Base-by-base conservation (phyloP, 78 protist genomes). In the Dictyostelium capitatum region DNA sequence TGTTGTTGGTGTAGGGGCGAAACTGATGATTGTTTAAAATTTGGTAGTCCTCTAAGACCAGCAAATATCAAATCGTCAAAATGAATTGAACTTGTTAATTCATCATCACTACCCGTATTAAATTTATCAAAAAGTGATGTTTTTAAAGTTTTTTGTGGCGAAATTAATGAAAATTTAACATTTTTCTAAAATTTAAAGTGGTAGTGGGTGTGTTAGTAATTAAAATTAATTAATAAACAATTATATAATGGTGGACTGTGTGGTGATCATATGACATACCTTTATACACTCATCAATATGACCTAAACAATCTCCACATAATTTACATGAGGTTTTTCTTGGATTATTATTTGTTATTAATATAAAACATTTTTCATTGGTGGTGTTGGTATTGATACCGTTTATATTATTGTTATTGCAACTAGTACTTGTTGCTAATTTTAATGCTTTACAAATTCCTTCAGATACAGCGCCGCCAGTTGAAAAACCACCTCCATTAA, bases 331-430 rank as follows among this genome's bases (percentile, higher is more conserved):
- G 4, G 83, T 54, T 47, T 41, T 7, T 62, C 82, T 84, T 84
- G 82, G 83, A n/a, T 8, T 37, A 57, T 81, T 84, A 47, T 84
- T 84, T 43, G 92, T 57, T 6, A 84, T 84, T 30, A 84, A 23
- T 7, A 84, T 74, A 62, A 84, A 84, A 62, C 92, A 56, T 59
- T 74, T 75, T 37, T 84, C 92, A 59, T 84, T 67, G n/a, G 81
- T 74, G 17, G 14, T 70, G 15, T 82, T 65, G 43, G 43, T 37
- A 37, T 37, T 37, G 43, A 37, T 37, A 37, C 43, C 25, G 2
- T 78, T 9, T 14, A 11, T 4, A 41, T 54, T 4, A 53, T 78
- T n/a, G 23, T 19, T 19, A 37, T 37, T 37, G 43, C 2, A 20
- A 28, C 28, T 65, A 12, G 57, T 64, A 81, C 75, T 62, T 12